These are phyloP conservation scores for Fraxinus ornus DNA, from an alignment of 305 asterid genomes.

Conservation along the genomic window DNA sequence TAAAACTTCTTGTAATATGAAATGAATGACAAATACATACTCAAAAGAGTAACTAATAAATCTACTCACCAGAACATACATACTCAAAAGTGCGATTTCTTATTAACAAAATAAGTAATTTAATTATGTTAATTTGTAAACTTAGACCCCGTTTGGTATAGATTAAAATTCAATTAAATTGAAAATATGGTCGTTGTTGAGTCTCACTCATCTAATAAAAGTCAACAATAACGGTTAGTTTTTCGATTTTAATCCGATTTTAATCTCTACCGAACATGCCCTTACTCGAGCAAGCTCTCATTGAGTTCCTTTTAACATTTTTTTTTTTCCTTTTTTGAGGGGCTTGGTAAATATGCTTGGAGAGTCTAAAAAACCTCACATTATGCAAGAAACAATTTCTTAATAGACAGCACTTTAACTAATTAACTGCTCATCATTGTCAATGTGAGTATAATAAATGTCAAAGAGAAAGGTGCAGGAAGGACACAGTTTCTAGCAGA, in stretches of 20 bases:
- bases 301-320: neutral
- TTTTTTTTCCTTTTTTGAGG: neutral
- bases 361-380: neutral
- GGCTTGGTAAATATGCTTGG: neutral
- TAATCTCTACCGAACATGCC: too few relatives aligned
- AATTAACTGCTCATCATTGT: neutral
- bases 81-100: neutral
- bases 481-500: neutral
- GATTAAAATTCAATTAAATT: too few relatives aligned
- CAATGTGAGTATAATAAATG: neutral
- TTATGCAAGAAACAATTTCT: neutral
- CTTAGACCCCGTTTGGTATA: too few relatives aligned
- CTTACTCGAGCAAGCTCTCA: neutral
- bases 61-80: neutral
- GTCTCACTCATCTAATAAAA: too few relatives aligned
- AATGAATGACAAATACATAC: neutral
- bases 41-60: neutral
- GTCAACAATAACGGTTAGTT: too few relatives aligned
- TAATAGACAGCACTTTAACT: neutral
- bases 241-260: too few relatives aligned
- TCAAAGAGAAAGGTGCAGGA: neutral
- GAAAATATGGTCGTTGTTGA: too few relatives aligned
- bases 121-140: neutral
- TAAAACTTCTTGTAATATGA: neutral
- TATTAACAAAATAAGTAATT: neutral